phyloP scores from a whole-genome alignment of 2,329 filamentous ascomycete species.

The Beauveria sp. region DNA sequence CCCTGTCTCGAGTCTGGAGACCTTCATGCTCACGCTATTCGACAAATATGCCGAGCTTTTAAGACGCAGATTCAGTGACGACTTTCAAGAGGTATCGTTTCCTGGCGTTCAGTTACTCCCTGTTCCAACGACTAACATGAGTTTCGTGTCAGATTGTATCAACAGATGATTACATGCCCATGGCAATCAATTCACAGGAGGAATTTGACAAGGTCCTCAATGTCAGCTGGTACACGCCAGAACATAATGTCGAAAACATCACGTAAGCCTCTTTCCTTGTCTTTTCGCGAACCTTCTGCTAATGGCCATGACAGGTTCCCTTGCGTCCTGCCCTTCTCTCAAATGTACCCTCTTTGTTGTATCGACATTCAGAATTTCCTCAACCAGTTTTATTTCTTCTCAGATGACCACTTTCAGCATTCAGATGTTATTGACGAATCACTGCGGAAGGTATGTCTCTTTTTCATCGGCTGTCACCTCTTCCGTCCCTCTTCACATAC shows the following conservation, averaged over 20 bases:
- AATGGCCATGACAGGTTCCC: slow-evolving; percentile 57
- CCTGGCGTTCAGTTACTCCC: neutral
- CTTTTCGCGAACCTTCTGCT: neutral
- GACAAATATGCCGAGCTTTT: slow-evolving; percentile 89
- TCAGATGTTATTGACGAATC: slow-evolving; percentile 86
- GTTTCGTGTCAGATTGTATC: slow-evolving; percentile 50
- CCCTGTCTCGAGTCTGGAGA: slow-evolving; percentile 71
- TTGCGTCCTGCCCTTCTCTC: slow-evolving; percentile 91
- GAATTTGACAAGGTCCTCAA: slow-evolving; percentile 95
- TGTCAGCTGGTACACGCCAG: slow-evolving; percentile 91
- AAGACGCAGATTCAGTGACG: slow-evolving; percentile 85
- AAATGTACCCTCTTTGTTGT: slow-evolving; percentile 98
- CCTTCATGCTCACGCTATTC: slow-evolving; percentile 80
- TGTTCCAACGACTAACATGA: neutral
- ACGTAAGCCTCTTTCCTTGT: slow-evolving; percentile 41
- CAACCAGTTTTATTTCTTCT: slow-evolving; percentile 97
- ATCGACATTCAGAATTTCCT: slow-evolving; percentile 97
- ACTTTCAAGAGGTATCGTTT: slow-evolving; percentile 75
- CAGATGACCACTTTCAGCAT: slow-evolving; percentile 90
- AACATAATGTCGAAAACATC: slow-evolving; percentile 67
- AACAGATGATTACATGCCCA: slow-evolving; percentile 99
- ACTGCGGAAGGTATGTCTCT: slow-evolving; percentile 56
- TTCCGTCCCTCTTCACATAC: neutral
- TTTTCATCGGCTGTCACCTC: neutral
- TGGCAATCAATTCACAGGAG: slow-evolving; percentile 84